Conservation (phyloP, 2,329 filamentous ascomycete genomes). For the Chaetomium globosum region DNA sequence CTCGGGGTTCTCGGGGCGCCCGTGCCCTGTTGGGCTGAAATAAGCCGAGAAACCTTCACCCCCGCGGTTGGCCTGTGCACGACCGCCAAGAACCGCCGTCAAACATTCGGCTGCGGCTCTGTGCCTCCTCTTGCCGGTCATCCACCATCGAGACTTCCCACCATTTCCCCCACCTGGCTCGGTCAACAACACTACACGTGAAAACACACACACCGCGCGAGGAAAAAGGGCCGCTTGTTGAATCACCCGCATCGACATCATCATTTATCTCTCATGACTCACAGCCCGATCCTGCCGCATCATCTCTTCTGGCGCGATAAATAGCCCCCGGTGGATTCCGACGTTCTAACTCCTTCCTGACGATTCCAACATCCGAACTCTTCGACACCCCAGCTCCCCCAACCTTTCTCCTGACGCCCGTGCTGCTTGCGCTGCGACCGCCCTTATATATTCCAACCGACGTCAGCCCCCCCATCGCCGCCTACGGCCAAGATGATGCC, state of each 20-base stretch:
- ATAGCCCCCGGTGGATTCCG: constrained; percentile 19
- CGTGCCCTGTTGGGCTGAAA: constrained; percentile 7
- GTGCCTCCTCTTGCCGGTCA: background rate
- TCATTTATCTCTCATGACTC: constrained; percentile 31
- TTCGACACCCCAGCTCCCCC: background rate
- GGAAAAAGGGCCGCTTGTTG: constrained; percentile 3
- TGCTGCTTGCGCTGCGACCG: background rate
- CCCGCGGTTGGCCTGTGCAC: constrained; percentile 32
- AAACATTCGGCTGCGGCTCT: constrained; percentile 29
- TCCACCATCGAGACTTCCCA: constrained; percentile 5
- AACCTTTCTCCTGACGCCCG: background rate
- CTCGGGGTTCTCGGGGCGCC: no score
- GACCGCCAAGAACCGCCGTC: constrained; percentile 29
- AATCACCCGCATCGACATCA: constrained; percentile 3
- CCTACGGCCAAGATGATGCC: constrained; percentile 58
- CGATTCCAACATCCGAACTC: background rate
- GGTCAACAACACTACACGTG: no score
- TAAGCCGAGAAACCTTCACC: background rate
- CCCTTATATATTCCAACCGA: background rate
- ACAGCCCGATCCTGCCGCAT: constrained; percentile 29
- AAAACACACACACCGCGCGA: constrained; percentile 3
- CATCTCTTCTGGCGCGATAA: constrained; percentile 26
- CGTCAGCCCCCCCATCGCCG: background rate
- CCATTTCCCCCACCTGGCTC: constrained; percentile 1
- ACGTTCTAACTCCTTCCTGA: background rate